Base-by-base conservation (phyloP, 331 rosid genomes). In the Quercus lobata region DNA sequence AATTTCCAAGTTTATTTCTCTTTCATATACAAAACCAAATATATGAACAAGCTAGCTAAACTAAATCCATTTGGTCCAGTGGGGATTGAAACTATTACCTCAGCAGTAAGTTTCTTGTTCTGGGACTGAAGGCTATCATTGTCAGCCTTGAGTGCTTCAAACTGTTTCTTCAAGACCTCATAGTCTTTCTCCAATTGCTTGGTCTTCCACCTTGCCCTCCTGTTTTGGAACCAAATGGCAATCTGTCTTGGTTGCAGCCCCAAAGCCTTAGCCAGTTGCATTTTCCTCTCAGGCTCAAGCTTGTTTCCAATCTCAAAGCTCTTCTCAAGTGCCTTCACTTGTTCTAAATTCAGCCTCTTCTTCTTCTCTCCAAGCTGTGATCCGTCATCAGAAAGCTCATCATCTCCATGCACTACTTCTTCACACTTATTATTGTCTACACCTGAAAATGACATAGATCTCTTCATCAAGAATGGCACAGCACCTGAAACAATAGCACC, bases 131-230 rank as follows among this genome's bases (percentile, higher is more conserved):
- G 98, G 7, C 78, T 52, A 73, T 92, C 94, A 75, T 91, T 94
- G 73, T 92, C 97, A 53, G 92, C 90, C 73, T 90, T 94, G 10
- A 94, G 82, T 37, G 89, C 78, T 32, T 93, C 97, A 74, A 91
- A 92, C 79, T 93, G 94, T 66, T 89, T 93, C 91, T 89, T 91
- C 77, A 93, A 87, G 2, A 88, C 83, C 56, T 92, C 90, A 46
- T 89, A 93, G 41, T 93, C 97, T 75, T 82, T 93, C 81, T 93
- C 97, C 69, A 93, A 86, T 22, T 92, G 93, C 85, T 93, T 93
- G 16, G 98, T 92, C 83, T 93, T 93, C 98, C 97, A 93, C 77
- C 98, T 87, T 2, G 98, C 98, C 66, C 98, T 88, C 27, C 98
- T 84, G 57, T 93, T 93, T 87, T 93, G 98, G 30, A 93, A 93